A percentile compares a stretch with the other conserved stretches of the same genome.
Evolutionary conservation across 805 yeast genomes (phyloP).

Genomic region (Kazachstania bromeliacearum): DNA sequence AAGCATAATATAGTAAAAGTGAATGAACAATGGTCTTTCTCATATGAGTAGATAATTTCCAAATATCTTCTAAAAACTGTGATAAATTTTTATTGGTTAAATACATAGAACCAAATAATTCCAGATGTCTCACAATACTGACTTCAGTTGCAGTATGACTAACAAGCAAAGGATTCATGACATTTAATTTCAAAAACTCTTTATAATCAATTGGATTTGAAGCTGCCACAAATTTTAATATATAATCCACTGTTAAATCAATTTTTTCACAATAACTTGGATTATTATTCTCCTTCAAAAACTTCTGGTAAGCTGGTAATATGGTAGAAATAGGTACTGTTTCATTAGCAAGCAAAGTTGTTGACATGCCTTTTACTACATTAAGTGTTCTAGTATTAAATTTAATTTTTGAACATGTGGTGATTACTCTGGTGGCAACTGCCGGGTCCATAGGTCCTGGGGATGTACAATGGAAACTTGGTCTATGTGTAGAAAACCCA

Average conservation of each 20-base stretch:
- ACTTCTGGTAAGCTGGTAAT: slow-evolving; percentile 14
- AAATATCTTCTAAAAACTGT: slow-evolving; percentile 32
- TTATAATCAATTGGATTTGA: slow-evolving; percentile 37
- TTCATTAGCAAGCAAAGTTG: slow-evolving; percentile 6
- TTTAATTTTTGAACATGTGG: slow-evolving; percentile 22
- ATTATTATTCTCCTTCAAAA: slow-evolving; percentile 10
- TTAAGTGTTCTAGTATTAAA: slow-evolving; percentile 24
- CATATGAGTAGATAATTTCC: slow-evolving; percentile 29
- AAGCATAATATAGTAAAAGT: slow-evolving; percentile 34
- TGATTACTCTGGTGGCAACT: slow-evolving; percentile 17
- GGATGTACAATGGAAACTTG: slow-evolving; percentile 27
- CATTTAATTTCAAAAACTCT: slow-evolving; percentile 21
- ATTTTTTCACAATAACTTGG: slow-evolving; percentile 17
- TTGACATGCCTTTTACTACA: slow-evolving; percentile 23
- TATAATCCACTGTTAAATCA: slow-evolving; percentile 32
- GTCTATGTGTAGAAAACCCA: slow-evolving; percentile 28
- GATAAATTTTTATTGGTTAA: slow-evolving; percentile 32
- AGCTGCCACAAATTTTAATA: slow-evolving; percentile 39
- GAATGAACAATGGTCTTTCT: slow-evolving; percentile 37
- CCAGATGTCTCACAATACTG: slow-evolving; percentile 35
- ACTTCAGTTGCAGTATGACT: slow-evolving; percentile 32
- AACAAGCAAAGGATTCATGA: slow-evolving; percentile 19
- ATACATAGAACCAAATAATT: slow-evolving; percentile 35
- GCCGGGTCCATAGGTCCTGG: slow-evolving; percentile 24
- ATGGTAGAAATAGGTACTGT: slow-evolving; percentile 7